phyloP scores from a whole-genome alignment of 225 moss, liverwort and hornwort species.

The Sphagnum tenellum region DNA sequence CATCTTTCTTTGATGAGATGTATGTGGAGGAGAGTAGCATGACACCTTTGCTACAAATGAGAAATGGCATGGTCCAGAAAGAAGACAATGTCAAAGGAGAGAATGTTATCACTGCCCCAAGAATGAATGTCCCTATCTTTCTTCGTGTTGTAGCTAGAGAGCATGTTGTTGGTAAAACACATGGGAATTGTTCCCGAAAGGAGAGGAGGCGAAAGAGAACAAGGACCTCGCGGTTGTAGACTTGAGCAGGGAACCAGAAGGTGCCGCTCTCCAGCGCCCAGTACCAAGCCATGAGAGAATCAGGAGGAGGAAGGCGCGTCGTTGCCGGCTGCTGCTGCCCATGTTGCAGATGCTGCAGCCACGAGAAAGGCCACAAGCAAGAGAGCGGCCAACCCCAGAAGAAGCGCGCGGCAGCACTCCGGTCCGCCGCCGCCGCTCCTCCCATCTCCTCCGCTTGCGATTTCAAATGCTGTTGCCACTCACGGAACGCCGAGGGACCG shows the following conservation, averaged over 20 bases:
- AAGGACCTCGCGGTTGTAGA: slow-evolving; percentile 91
- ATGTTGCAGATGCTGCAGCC: slow-evolving; percentile 38
- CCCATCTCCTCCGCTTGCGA: slow-evolving; percentile 28
- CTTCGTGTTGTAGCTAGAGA: too few relatives aligned
- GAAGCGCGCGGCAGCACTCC: slow-evolving; percentile 12
- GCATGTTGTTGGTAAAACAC: too few relatives aligned
- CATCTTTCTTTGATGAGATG: too few relatives aligned
- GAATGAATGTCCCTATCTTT: too few relatives aligned
- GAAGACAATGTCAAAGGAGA: too few relatives aligned
- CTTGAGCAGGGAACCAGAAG: slow-evolving; percentile 96
- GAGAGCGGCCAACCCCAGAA: slow-evolving; percentile 83
- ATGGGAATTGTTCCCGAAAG: too few relatives aligned
- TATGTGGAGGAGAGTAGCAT: too few relatives aligned
- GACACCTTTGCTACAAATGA: too few relatives aligned
- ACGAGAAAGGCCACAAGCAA: slow-evolving; percentile 89
- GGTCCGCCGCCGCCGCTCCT: slow-evolving; percentile 13
- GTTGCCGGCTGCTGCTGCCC: slow-evolving; percentile 7
- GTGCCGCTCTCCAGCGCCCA: slow-evolving; percentile 82
- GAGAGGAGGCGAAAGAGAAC: too few relatives aligned
- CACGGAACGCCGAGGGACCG: slow-evolving; percentile 57
- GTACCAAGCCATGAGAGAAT: slow-evolving; percentile 88
- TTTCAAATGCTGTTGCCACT: slow-evolving; percentile 66
- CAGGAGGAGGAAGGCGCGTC: slow-evolving; percentile 18
- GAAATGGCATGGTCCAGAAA: too few relatives aligned
- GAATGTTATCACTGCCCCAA: too few relatives aligned